A percentile compares a stretch with the other conserved stretches of the same genome.
phyloP scores from a whole-genome alignment of 2,329 filamentous ascomycete genomes.

The Gnomoniopsis sp. region DNA sequence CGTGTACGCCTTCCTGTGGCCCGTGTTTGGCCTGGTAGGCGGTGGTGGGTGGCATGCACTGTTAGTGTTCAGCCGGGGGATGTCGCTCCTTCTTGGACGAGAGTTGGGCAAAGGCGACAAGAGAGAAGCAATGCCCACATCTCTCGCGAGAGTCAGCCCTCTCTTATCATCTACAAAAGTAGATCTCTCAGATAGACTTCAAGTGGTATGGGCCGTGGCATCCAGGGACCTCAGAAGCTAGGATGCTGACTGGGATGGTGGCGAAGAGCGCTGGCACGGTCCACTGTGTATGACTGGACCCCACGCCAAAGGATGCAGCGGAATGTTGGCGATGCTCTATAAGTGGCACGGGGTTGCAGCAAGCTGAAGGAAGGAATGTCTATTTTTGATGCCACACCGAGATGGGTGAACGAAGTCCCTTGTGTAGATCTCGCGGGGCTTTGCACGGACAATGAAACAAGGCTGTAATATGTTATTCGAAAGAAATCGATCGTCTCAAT shows the following conservation, averaged over 20 bases:
- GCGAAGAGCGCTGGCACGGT: constrained; percentile 1
- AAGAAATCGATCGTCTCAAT: neutral
- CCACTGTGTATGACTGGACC: neutral
- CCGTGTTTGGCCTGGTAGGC: neutral
- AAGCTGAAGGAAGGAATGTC: neutral
- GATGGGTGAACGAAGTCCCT: neutral
- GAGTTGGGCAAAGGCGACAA: neutral
- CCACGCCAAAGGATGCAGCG: neutral
- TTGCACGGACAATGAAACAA: neutral
- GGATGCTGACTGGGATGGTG: constrained; percentile 1
- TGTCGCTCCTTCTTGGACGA: neutral
- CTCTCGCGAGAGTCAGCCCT: neutral
- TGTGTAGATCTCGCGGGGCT: neutral
- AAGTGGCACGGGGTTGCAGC: neutral
- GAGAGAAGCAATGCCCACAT: neutral
- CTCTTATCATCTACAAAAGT: neutral
- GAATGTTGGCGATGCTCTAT: neutral
- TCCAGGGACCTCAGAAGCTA: neutral
- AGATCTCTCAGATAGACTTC: neutral
- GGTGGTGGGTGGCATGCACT: neutral
- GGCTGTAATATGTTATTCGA: neutral
- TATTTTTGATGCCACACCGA: neutral
- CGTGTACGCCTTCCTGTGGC: neutral
- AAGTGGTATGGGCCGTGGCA: neutral
- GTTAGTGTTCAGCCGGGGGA: neutral